These are phyloP conservation scores for Trichosporon inkin DNA, from an alignment of 1,284 basidiomycete species.

Conservation along the genomic window DNA sequence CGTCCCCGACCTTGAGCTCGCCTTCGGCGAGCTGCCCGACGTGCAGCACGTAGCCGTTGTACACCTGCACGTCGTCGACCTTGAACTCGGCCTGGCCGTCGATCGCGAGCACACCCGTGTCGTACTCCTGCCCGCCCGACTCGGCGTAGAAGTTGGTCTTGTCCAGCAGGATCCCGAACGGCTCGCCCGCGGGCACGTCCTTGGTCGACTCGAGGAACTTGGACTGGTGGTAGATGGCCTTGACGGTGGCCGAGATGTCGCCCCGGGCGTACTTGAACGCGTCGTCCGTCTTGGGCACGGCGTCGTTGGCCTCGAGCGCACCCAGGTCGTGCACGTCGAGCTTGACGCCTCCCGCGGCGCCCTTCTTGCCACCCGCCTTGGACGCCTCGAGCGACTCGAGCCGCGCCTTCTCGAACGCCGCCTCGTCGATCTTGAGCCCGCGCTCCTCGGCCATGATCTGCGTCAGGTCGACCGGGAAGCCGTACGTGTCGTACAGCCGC, in stretches of 20 bases:
- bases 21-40: slow-evolving; percentile 80
- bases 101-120: slow-evolving; percentile 89
- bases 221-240: slow-evolving; percentile 81
- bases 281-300: slow-evolving; percentile 92
- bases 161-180: slow-evolving; percentile 86
- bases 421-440: slow-evolving; percentile 77
- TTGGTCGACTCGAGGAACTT: slow-evolving; percentile 68
- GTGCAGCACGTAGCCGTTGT: slow-evolving; percentile 82
- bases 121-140: slow-evolving; percentile 93
- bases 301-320: slow-evolving; percentile 70
- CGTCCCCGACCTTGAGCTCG: slow-evolving; percentile 62
- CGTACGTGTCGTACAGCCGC: slow-evolving; percentile 97
- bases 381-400: slow-evolving; percentile 84
- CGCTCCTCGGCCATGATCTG: slow-evolving; percentile 96
- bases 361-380: slow-evolving; percentile 69
- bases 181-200: slow-evolving; percentile 58
- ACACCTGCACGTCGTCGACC: slow-evolving; percentile 87
- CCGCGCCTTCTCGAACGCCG: slow-evolving; percentile 86
- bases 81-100: slow-evolving; percentile 89
- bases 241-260: slow-evolving; percentile 70
- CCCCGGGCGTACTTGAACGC: slow-evolving; percentile 83
- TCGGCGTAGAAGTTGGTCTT: slow-evolving; percentile 98
- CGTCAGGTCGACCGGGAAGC: slow-evolving; percentile 96
- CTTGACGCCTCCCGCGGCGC: slow-evolving; percentile 67
- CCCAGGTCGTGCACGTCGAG: slow-evolving; percentile 95